Percentiles rank a stretch among this genome's conserved stretches.
These are phyloP conservation scores for Bruguiera gymnorhiza DNA, from an alignment of 345 rosid genomes.

Conservation along the genomic window DNA sequence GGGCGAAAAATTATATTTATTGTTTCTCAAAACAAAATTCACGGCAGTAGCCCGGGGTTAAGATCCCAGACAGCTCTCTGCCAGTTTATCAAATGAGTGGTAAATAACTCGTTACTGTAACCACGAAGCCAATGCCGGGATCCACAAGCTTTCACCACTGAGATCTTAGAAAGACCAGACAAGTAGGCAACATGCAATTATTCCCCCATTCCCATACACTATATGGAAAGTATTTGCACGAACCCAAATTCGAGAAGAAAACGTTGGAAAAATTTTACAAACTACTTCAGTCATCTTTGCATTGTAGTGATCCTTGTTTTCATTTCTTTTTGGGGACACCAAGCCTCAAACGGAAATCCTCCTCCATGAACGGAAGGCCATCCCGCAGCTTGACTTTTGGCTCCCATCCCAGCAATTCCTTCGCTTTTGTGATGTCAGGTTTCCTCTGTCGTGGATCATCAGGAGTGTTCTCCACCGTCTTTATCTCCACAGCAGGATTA, in stretches of 20 bases:
- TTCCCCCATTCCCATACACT: too few species aligned
- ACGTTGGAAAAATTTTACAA: background rate
- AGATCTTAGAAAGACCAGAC: too few species aligned
- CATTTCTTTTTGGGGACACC: conserved; percentile 48
- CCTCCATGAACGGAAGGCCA: conserved; percentile 91
- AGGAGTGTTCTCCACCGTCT: conserved; percentile 85
- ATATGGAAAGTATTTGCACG: too few species aligned
- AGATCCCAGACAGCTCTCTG: background rate
- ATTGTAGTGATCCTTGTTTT: background rate
- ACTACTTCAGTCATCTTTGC: background rate
- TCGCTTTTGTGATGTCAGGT: conserved; percentile 82
- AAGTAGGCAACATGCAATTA: too few species aligned
- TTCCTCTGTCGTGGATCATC: conserved; percentile 93
- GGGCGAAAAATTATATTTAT: background rate
- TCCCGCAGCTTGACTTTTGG: conserved; percentile 78
- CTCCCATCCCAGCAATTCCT: conserved; percentile 87
- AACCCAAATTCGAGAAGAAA: background rate
- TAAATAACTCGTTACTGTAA: too few species aligned
- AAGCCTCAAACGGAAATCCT: conserved; percentile 76
- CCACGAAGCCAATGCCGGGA: too few species aligned
- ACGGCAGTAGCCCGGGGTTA: background rate
- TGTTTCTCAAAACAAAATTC: conserved; percentile 2
- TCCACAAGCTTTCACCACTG: too few species aligned
- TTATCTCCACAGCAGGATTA: conserved; percentile 71
- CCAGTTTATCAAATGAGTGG: too few species aligned